Conservation (phyloP, 2,329 filamentous ascomycete species). For the Neofusicoccum kwambonambiense region DNA sequence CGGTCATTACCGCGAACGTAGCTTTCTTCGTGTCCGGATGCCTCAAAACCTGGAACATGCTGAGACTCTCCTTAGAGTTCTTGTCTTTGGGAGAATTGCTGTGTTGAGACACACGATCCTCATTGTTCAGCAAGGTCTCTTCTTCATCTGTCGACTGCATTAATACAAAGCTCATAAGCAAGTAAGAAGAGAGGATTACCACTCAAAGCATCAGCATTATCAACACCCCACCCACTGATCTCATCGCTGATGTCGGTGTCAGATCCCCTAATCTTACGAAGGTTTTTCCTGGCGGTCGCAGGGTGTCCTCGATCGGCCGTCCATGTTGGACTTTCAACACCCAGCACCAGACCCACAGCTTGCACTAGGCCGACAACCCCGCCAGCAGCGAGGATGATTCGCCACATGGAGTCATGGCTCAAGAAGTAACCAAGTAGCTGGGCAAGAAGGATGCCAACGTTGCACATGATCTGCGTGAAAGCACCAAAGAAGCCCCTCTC, state of each 20-base stretch:
- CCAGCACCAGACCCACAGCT: slow-evolving; percentile 65
- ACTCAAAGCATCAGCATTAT: slow-evolving; percentile 28
- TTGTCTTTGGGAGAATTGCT: slow-evolving; percentile 24
- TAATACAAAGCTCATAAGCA: slow-evolving; percentile 18
- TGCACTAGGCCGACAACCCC: slow-evolving; percentile 68
- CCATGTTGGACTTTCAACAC: slow-evolving; percentile 84
- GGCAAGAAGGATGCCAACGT: slow-evolving; percentile 80
- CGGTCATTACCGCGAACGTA: slow-evolving; percentile 82
- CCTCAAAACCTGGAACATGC: slow-evolving; percentile 57
- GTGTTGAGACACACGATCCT: slow-evolving; percentile 23
- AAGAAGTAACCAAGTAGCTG: slow-evolving; percentile 86
- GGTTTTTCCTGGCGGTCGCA: slow-evolving; percentile 60
- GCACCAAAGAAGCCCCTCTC: slow-evolving; percentile 75
- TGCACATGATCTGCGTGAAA: slow-evolving; percentile 92
- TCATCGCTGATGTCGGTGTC: slow-evolving; percentile 71
- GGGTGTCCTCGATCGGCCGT: slow-evolving; percentile 65
- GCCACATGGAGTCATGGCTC: slow-evolving; percentile 76
- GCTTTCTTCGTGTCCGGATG: slow-evolving; percentile 74
- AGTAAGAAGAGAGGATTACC: slow-evolving; percentile 24
- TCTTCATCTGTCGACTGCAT: slow-evolving; percentile 56
- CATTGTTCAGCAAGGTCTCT: slow-evolving; percentile 62
- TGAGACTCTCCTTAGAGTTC: slow-evolving; percentile 36
- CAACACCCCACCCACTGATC: slow-evolving; percentile 51
- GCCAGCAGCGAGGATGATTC: slow-evolving; percentile 75
- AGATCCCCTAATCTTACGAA: slow-evolving; percentile 75